Base-by-base conservation (phyloP, 176 grass and related monocot genomes). In the Cenchrus purpureus region DNA sequence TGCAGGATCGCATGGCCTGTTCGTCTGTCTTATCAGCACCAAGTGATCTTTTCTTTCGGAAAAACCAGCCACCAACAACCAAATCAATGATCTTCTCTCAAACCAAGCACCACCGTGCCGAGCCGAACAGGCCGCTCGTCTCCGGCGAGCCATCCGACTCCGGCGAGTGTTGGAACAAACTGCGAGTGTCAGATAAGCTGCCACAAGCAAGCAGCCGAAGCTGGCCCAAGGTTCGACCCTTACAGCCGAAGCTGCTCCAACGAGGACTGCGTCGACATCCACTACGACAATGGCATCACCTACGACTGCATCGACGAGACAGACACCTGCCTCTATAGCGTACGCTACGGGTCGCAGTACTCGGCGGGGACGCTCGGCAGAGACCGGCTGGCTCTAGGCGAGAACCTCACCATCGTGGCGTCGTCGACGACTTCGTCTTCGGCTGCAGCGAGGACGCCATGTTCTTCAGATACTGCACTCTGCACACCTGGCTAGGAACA, bases 331-430 rank as follows among this genome's bases (percentile, higher is more conserved):
- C n/a, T n/a, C n/a, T n/a, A n/a, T n/a, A n/a, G n/a, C n/a, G n/a
- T n/a, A n/a, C n/a, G n/a, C n/a, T 84, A 88, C n/a, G 81, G 37
- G 15, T 79, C 75, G 52, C 73, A 79, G 59, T 88, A 84, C 76
- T 66, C 81, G 0, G 68, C 0, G 0, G 87, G 81, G 2, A 74
- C 28, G 48, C 64, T 88, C 10, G 76, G 37, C 0, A 57, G 12
- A 10, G 87, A 88, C 76, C 49, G 63, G 87, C 81, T 84, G 56
- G 53, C 81, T 17, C 37, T 84, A 6, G 80, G 29, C 48, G 20
- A 16, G 60, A 40, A 6, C 32, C 16, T 12, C 70, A 50, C 40
- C n/a, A n/a, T n/a, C n/a, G n/a, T n/a, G n/a, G n/a, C 76, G 44
- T 68, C 48, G 12, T 67, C 29, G 59, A 50, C 11, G 42, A 60